These are phyloP conservation scores for Cercospora beticola DNA, from an alignment of 2,329 filamentous ascomycete species.

Conservation along the genomic window DNA sequence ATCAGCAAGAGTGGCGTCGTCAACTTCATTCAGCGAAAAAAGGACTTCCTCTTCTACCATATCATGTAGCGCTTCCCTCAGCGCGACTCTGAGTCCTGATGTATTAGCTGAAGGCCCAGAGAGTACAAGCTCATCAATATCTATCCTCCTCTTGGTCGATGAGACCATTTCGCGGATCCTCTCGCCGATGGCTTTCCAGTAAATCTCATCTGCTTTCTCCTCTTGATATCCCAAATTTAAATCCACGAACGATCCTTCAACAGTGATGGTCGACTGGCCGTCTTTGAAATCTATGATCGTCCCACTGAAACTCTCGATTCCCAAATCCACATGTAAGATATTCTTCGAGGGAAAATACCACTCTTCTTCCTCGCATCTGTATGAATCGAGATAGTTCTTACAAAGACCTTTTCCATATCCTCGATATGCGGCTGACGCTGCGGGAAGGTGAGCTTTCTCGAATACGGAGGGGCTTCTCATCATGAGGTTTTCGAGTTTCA, in stretches of 20 bases:
- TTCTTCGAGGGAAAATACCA: background rate
- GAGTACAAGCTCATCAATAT: background rate
- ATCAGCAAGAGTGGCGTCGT: background rate
- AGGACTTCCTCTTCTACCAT: background rate
- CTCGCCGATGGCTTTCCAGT: background rate
- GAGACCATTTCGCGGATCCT: background rate
- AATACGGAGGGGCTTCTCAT: background rate
- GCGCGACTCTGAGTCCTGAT: background rate
- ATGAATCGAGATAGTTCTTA: background rate
- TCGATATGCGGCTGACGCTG: background rate
- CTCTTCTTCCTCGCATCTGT: background rate
- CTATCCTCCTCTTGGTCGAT: background rate
- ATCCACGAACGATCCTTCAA: no score
- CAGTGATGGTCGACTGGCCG: background rate
- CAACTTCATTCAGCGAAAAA: background rate
- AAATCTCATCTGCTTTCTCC: background rate
- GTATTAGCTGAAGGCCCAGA: background rate
- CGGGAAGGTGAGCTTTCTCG: background rate
- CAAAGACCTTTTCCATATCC: background rate
- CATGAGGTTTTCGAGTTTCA: background rate
- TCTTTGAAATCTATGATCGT: background rate
- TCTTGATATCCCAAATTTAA: background rate
- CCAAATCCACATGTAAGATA: background rate
- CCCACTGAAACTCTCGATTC: background rate
- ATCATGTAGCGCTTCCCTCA: background rate